Base-by-base conservation (phyloP, 1,284 basidiomycete species). In the Coriolopsis trogii region DNA sequence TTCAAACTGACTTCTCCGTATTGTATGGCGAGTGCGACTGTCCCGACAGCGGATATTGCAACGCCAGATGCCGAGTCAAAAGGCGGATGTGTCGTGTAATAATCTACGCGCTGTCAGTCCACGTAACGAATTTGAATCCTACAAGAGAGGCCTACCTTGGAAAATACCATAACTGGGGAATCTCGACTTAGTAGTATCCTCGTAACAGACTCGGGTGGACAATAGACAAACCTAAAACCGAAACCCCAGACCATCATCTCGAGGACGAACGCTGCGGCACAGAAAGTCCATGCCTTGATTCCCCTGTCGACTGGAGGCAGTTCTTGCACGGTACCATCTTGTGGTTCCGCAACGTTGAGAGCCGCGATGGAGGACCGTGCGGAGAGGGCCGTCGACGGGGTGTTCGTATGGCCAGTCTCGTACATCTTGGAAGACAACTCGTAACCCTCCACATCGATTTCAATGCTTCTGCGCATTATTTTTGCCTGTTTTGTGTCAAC, bases 201-300 rank as follows among this genome's bases (percentile, higher is more conserved):
- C n/a, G 29, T 16, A 13, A 15, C 3, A 24, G 16, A 2, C 15
- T 10, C 21, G 3, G 28, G n/a, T 20, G 18, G 21, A 6, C 12
- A 26, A 41, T n/a, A 10, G 6, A 44, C 45, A 7, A 24, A 58
- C 56, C 56, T 58, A 41, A 58, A 58, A 15, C 56, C 51, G 12
- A 58, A 58, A 5, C 73, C 70, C 73, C 73, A 76, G 18, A 75
- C 64, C 47, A 76, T 60, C 23, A 67, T 67, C 51, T 74, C 70
- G 6, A 75, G 62, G 1, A 58, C 26, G 16, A 55, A 55, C 12
- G 29, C 52, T 2, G 53, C 41, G 29, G 48, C 46, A 38, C 56
- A 55, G 31, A 59, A 54, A 6, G 31, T 20, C 44, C 48, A 55
- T 16, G 45, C 44, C 7, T 38, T 18, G 15, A 46, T 4, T 12